Conservation (phyloP, 1,284 basidiomycete genomes). For the Cystobasidium slooffiae region DNA sequence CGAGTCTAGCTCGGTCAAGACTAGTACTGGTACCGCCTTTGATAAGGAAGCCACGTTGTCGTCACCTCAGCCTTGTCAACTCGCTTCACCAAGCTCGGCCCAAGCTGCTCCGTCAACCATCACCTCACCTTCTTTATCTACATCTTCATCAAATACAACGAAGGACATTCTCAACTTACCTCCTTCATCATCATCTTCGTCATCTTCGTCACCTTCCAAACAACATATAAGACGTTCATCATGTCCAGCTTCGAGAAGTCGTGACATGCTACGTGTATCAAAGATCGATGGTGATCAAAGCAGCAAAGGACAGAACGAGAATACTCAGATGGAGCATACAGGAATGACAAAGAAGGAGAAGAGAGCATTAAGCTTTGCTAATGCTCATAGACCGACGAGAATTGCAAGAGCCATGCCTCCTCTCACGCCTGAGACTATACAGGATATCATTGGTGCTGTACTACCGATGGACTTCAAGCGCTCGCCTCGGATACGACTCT, state of each 20-base stretch:
- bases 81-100: not conserved
- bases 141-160: not conserved
- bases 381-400: conserved; percentile 9
- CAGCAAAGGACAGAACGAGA: not conserved
- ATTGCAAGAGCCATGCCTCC: conserved; percentile 11
- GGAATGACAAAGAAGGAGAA: conserved; percentile 11
- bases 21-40: too few relatives aligned
- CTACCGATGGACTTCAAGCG: conserved; percentile 27
- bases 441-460: conserved; percentile 24
- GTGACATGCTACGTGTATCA: conserved; percentile 3
- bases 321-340: not conserved
- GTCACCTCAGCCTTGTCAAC: too few relatives aligned
- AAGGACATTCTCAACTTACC: not conserved
- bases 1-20: too few relatives aligned
- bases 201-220: conserved; percentile 12
- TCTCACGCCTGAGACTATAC: conserved; percentile 31
- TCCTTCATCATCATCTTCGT: not conserved
- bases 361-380: conserved; percentile 22
- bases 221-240: conserved; percentile 11
- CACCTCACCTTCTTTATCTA: not conserved
- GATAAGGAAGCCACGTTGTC: too few relatives aligned
- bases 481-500: not conserved
- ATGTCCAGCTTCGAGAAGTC: conserved; percentile 8
- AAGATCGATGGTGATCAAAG: not conserved
- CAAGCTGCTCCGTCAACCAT: not conserved